These are phyloP conservation scores for thale cress (Arabidopsis thaliana) DNA, from an alignment of 345 rosid species.

Conservation along the genomic window DNA sequence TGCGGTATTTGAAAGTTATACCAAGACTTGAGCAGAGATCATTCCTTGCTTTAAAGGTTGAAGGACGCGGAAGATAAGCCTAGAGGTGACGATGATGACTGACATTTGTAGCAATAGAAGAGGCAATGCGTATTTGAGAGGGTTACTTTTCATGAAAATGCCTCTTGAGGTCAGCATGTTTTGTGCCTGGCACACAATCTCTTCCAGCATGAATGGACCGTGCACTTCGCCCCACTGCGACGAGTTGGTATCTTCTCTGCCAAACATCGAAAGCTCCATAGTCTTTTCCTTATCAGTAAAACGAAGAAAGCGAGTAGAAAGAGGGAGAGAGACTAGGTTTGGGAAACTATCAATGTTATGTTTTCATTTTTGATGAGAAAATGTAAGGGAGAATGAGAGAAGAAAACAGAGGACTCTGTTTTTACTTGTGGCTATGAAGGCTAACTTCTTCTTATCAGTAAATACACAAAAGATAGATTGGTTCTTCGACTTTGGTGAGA, in stretches of 20 bases:
- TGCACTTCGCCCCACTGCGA: constrained; percentile 29
- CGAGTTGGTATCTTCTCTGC: constrained; percentile 9
- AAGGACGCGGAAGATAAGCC: constrained; percentile 34
- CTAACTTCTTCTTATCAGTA: constrained; percentile 11
- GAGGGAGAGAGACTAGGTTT: constrained; percentile 2
- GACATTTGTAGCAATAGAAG: constrained; percentile 42
- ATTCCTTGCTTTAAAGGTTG: constrained; percentile 43
- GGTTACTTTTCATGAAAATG: constrained; percentile 37
- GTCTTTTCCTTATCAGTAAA: not conserved
- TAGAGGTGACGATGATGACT: constrained; percentile 38
- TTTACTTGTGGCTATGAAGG: constrained; percentile 22
- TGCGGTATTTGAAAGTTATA: constrained; percentile 16
- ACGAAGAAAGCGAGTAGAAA: constrained; percentile 1
- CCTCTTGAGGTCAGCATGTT: constrained; percentile 38
- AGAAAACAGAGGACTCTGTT: constrained; percentile 44
- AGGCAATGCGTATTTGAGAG: constrained; percentile 39
- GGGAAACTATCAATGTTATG: constrained; percentile 16
- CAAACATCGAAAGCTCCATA: constrained; percentile 12
- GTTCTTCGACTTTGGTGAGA: constrained; percentile 15
- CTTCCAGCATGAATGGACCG: constrained; percentile 41
- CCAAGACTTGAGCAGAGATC: constrained; percentile 49
- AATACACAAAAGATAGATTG: constrained; percentile 13
- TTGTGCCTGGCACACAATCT: constrained; percentile 33
- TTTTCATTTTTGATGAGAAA: constrained; percentile 10
- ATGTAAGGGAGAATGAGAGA: constrained; percentile 15